Conservation (phyloP, 2,329 filamentous ascomycete species). For the Phialemonium atrogriseum region DNA sequence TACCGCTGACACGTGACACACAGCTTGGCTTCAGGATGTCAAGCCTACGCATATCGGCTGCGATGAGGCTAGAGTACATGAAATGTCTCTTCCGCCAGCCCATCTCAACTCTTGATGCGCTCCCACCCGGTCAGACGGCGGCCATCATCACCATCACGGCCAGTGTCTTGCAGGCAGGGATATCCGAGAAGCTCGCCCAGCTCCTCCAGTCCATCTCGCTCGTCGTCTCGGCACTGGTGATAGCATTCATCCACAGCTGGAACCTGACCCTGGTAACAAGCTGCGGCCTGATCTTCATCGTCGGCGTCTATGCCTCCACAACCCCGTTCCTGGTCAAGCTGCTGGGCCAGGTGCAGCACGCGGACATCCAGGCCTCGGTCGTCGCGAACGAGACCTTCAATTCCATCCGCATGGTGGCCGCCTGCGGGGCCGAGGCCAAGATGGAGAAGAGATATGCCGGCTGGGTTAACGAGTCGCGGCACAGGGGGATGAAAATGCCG, state of each 20-base stretch:
- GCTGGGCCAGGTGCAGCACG: constrained; percentile 31
- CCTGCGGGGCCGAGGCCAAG: constrained; percentile 51
- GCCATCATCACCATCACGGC: constrained; percentile 56
- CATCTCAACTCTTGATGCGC: constrained; percentile 56
- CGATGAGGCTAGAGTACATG: constrained; percentile 55
- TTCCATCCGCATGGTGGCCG: constrained; percentile 51
- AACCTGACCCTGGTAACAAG: constrained; percentile 49
- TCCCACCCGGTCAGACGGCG: constrained; percentile 51
- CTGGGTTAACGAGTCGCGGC: constrained; percentile 44
- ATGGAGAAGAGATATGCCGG: constrained; percentile 43
- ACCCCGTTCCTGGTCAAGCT: constrained; percentile 48
- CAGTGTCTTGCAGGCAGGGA: constrained; percentile 52
- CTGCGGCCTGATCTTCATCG: constrained; percentile 46
- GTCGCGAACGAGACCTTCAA: constrained; percentile 52
- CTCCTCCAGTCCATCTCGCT: constrained; percentile 48
- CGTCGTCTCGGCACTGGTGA: constrained; percentile 41
- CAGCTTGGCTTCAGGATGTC: constrained; percentile 48
- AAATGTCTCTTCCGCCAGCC: constrained; percentile 54
- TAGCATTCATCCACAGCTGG: constrained; percentile 51
- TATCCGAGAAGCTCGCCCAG: constrained; percentile 51
- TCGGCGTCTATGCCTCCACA: constrained; percentile 36
- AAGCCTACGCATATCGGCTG: constrained; percentile 51
- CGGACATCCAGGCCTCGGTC: constrained; percentile 49
- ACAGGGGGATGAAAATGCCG: constrained; percentile 17
- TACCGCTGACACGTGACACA: background rate